Evolutionary conservation across 2,329 filamentous ascomycete species (phyloP), one percentile per base, ranked within the genome.

Genomic region (Aspergillus versicolor): DNA sequence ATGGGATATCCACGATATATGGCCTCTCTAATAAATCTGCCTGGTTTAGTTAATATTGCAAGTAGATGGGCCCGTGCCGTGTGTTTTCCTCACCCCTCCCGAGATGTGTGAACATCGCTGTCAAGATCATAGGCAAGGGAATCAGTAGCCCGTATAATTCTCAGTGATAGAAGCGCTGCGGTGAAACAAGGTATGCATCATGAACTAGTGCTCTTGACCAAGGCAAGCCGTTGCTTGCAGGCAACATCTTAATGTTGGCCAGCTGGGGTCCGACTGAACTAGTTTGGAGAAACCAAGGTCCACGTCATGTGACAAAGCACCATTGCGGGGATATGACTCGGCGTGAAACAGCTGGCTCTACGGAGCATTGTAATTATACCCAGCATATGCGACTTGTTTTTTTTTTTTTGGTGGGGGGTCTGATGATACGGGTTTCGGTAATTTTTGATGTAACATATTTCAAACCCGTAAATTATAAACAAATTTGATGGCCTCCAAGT

Each of bases 61-160:
- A 19, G 15, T 27, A 17, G 15, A 17, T 24, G 5, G n/a, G 21
- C 5, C 13, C 4, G 8, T 6, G 27, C 9, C 11, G 6, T 3
- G 30, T 19, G 21, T 4, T 40, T n/a, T 41, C 12, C 42, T 47
- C 22, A 53, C 51, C 43, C 22, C 21, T 41, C 32, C 17, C 24
- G 11, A 47, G 32, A 30, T 41, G 21, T 41, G 64, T 57, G 43
- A 62, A 56, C 68, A 70, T 70, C 45, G 56, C 65, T 44, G 40
- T 54, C 27, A 48, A 42, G 34, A 21, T 53, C 38, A 54, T 53
- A 56, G 40, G 34, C 42, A 52, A 38, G 11, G 49, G 27, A 44
- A 57, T 37, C 22, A 45, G 57, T 59, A 64, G 58, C 51, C 58
- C 57, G 59, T 40, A 17, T 37, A 57, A 55, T 51, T 54, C 61